Base-by-base conservation (phyloP, 1,139 yeast genomes). In the Kodamaea suecica region DNA sequence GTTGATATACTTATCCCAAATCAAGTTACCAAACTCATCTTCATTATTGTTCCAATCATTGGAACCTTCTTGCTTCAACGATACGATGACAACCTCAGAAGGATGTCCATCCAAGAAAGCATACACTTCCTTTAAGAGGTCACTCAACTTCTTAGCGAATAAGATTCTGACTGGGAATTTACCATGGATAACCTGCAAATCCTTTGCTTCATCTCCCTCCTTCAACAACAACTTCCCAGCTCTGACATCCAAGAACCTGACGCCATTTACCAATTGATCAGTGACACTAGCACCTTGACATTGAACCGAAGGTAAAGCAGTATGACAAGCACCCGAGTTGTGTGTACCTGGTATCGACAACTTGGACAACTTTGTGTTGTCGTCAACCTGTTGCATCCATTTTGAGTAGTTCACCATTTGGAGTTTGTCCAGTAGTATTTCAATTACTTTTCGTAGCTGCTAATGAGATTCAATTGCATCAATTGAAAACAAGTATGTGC, bases 311-410 rank as follows among this genome's bases (percentile, higher is more conserved):
- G 92, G 92, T 35, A 83, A 66, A 1, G 92, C 83, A n/a, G 75
- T 63, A 55, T 81, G 80, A 49, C 76, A 76, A 8, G 94, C 92
- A 9, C 84, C 87, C 21, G 86, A 71, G 52, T 84, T 84, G 63
- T 84, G 95, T 12, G 94, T 83, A 11, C 94, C 95, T 4, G 94
- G 88, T 38, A 84, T 67, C 0, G 90, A 68, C 39, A 84, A 66
- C 44, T 70, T 62, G 5, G 82, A 66, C 33, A 84, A 44, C 26
- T 53, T 52, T 27, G 71, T 63, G 55, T 78, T 66, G 55, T 80
- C 85, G 39, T 65, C 59, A 39, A 82, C 53, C 10, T 71, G 67
- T 29, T 59, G 56, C 63, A 79, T 61, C 94, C 94, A 84, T 33
- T 61, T 40, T 45, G 56, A 55, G 48, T 63, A 67, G 40, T 66